Evolutionary conservation across 2,329 filamentous ascomycete species (phyloP).

Genomic region (Nemania sp.): DNA sequence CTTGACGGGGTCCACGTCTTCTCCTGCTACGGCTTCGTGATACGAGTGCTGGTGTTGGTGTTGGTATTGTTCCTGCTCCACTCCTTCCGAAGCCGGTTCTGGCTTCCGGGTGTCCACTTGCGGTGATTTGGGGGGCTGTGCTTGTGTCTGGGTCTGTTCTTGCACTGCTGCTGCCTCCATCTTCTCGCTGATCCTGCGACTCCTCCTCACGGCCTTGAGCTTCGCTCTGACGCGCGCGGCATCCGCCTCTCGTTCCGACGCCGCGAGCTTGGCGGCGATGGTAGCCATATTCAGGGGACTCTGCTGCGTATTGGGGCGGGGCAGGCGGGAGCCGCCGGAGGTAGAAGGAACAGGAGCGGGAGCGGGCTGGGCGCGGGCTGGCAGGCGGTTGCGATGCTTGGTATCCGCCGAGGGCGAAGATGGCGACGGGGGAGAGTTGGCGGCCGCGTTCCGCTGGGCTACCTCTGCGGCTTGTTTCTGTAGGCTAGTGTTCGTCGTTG

Average conservation of each 20-base stretch:
- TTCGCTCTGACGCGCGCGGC: constrained; percentile 73
- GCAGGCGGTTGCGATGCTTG: constrained; percentile 18
- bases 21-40: constrained; percentile 8
- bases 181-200: constrained; percentile 43
- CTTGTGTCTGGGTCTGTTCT: background rate
- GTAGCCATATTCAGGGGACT: constrained; percentile 71
- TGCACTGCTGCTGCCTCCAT: background rate
- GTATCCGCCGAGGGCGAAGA: constrained; percentile 7
- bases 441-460: background rate
- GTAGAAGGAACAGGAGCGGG: constrained; percentile 9
- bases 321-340: constrained; percentile 46
- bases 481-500: constrained; percentile 21
- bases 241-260: constrained; percentile 72
- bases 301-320: constrained; percentile 56
- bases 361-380: constrained; percentile 19
- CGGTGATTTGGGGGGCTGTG: background rate
- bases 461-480: constrained; percentile 9
- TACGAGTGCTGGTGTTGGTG: constrained; percentile 13
- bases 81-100: background rate
- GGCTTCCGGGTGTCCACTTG: background rate
- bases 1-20: constrained; percentile 48
- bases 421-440: constrained; percentile 10
- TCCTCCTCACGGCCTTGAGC: constrained; percentile 64
- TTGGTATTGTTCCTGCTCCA: constrained; percentile 26
- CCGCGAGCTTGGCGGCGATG: constrained; percentile 73